phyloP scores from a whole-genome alignment of 441 rosid genomes.

The Isatis lusitanica region DNA sequence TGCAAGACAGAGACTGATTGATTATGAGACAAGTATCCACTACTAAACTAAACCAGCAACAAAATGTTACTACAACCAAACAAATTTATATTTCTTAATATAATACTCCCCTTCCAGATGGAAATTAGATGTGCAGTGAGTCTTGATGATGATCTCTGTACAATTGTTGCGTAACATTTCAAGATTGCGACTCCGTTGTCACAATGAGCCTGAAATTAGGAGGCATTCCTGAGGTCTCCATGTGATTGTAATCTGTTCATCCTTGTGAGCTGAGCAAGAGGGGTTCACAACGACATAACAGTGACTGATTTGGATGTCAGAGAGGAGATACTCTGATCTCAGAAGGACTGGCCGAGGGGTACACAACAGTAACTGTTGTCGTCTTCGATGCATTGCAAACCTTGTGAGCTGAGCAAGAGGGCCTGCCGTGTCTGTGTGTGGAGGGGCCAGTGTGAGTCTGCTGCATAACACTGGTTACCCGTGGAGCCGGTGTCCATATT shows the following conservation, averaged over 20 bases:
- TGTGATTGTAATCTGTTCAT: not conserved
- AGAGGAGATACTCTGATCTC: not conserved
- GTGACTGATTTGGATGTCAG: too few relatives aligned
- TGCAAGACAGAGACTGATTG: conserved; percentile 46
- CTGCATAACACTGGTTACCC: not conserved
- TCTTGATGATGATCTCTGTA: not conserved
- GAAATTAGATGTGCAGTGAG: not conserved
- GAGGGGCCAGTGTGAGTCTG: conserved; percentile 2
- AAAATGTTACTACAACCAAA: not conserved
- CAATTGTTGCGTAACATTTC: not conserved
- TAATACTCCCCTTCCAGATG: too few relatives aligned
- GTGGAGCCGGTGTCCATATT: too few relatives aligned
- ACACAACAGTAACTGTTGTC: not conserved
- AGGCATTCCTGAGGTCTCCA: not conserved
- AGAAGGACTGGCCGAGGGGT: not conserved
- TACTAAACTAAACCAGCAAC: not conserved
- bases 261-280: not conserved
- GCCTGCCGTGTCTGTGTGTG: not conserved
- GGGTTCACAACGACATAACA: too few relatives aligned
- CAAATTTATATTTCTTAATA: not conserved
- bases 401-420: not conserved
- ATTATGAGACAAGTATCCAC: conserved; percentile 50
- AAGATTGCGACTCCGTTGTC: not conserved
- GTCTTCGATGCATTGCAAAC: not conserved
- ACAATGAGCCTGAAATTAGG: too few relatives aligned